A percentile compares a stretch with the other conserved stretches of the same genome.
Evolutionary conservation across 2,329 filamentous ascomycete genomes (phyloP).

Genomic region (Calonectria hongkongensis): DNA sequence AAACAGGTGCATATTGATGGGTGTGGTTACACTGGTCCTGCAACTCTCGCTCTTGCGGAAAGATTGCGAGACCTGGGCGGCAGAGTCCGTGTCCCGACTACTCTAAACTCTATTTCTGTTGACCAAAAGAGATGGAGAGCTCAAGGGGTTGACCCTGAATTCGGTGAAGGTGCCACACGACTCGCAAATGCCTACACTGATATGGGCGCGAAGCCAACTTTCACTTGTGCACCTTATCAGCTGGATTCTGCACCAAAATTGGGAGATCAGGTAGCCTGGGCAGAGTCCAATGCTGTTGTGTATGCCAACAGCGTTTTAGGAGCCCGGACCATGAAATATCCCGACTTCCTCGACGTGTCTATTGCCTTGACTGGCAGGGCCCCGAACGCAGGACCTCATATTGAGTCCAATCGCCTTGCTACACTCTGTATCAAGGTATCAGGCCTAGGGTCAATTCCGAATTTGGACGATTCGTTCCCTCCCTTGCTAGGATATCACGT

Average conservation of each 20-base stretch:
- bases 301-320: constrained; percentile 51
- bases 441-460: neutral
- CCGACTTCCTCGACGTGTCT: constrained; percentile 42
- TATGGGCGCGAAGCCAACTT: constrained; percentile 43
- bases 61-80: constrained; percentile 44
- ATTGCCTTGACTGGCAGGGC: constrained; percentile 49
- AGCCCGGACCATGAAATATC: constrained; percentile 49
- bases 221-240: constrained; percentile 50
- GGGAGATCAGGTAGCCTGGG: constrained; percentile 48
- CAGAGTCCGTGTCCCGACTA: constrained; percentile 41
- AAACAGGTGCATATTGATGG: constrained; percentile 34
- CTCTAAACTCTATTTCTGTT: constrained; percentile 45
- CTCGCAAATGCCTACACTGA: constrained; percentile 44
- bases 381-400: constrained; percentile 41
- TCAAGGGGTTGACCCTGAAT: constrained; percentile 36
- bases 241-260: constrained; percentile 39
- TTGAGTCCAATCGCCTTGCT: constrained; percentile 40
- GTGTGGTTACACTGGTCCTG: constrained; percentile 39
- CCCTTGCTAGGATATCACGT: constrained; percentile 46
- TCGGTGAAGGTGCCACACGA: constrained; percentile 39
- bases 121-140: constrained; percentile 47
- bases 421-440: neutral
- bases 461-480: constrained; percentile 44
- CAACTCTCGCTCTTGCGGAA: constrained; percentile 40
- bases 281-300: constrained; percentile 48